Evolutionary conservation across 768 basidiomycete genomes (phyloP), one percentile per base, ranked within the genome.

Genomic region (Kwoniella sp.): DNA sequence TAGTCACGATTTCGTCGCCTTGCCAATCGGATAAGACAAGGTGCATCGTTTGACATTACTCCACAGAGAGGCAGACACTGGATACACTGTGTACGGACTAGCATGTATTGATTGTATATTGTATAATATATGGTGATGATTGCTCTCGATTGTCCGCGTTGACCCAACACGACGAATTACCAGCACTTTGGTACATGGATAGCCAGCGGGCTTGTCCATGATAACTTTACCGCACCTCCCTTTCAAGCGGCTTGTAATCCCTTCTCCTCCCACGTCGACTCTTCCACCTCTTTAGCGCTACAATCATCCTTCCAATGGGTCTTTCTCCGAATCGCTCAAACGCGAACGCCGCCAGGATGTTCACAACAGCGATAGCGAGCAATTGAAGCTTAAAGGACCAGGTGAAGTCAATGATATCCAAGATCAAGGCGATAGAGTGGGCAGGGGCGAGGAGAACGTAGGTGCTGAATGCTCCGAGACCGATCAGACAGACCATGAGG

Each of bases 341-440:
- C 0, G 82, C 84, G 77, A 90, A 82, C 11, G 90, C 92, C 23
- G 87, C 72, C 4, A 82, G 83, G 23, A 92, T 85, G 82, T 98
- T 98, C 56, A 87, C 77, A 53, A 85, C 80, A 4, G 88, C 89
- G 26, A 86, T 87, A 3, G 84, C 74, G 23, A 92, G 82, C n/a
- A 99, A 83, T 72, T 87, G 86, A 64, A 85, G 78, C 61, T 90
- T 87, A 67, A 87, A 94, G 28, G 84, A 73, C 54, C 85, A 74
- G 1, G 92, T 90, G 20, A 98, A 81, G 13, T 84, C 79, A 85
- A 94, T 88, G 74, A 98, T 84, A 68, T 89, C 88, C 52, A 99
- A 84, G 50, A 93, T 77, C 8, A 84, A 76, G 31, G 84, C 83
- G 52, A 93, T 69, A 8, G 83, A 77, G 38, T 82, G 80, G 3